phyloP scores from a whole-genome alignment of 2,329 filamentous ascomycete genomes.

The Rhinocladiella mackenziei region DNA sequence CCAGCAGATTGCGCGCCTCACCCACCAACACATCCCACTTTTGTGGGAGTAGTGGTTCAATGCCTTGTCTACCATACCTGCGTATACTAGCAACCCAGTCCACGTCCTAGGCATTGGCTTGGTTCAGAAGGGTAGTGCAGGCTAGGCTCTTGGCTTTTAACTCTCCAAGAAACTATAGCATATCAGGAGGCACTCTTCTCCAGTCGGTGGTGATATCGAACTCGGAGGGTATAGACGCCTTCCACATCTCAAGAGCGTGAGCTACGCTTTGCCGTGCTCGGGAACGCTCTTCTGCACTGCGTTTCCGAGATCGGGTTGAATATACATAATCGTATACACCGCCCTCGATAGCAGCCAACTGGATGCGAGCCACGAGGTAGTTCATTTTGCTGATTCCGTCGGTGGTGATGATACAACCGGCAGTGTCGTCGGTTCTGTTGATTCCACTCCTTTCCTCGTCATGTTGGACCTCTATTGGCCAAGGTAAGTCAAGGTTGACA shows the following conservation, averaged over 20 bases:
- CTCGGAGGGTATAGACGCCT: conserved; percentile 14
- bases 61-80: conserved; percentile 6
- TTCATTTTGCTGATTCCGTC: conserved; percentile 19
- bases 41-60: conserved; percentile 2
- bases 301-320: conserved; percentile 16
- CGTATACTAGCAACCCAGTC: conserved; percentile 12
- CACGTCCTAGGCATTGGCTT: conserved; percentile 15
- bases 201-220: conserved; percentile 4
- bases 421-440: not conserved
- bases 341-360: conserved; percentile 21
- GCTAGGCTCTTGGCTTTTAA: conserved; percentile 13
- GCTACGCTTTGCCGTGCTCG: conserved; percentile 13
- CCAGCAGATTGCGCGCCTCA: conserved; percentile 14
- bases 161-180: conserved; percentile 4
- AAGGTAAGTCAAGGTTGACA: conserved; percentile 27
- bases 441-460: not conserved
- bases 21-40: conserved; percentile 13
- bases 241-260: conserved; percentile 18
- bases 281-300: conserved; percentile 13
- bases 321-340: conserved; percentile 24
- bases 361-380: conserved; percentile 19
- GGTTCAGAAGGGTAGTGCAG: conserved; percentile 14
- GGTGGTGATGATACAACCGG: conserved; percentile 7
- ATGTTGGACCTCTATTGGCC: conserved; percentile 1
- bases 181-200: conserved; percentile 4